Percentiles rank a stretch among this genome's conserved stretches.
Evolutionary conservation across 768 basidiomycete genomes (phyloP).

Genomic region (Lactarius sanguifluus): DNA sequence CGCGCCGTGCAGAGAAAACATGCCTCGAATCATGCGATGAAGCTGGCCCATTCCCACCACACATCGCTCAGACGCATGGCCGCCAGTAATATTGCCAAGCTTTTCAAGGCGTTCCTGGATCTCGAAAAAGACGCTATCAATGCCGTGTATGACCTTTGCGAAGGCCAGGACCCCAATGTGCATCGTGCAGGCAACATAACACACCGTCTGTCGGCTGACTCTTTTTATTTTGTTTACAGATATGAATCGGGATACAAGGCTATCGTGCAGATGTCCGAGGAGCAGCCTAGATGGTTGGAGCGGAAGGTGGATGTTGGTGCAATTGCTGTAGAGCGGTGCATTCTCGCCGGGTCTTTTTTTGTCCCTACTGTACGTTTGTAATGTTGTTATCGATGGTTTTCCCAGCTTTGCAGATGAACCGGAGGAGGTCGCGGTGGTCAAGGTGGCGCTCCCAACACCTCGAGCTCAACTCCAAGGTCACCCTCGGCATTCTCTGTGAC

Average conservation of each 20-base stretch:
- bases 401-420: conserved; percentile 48
- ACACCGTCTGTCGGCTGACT: not conserved
- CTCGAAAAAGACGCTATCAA: conserved; percentile 75
- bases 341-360: conserved; percentile 40
- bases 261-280: conserved; percentile 50
- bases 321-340: conserved; percentile 72
- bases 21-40: conserved; percentile 47
- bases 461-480: conserved; percentile 59
- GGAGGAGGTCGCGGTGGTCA: conserved; percentile 61
- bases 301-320: conserved; percentile 72
- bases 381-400: not conserved
- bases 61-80: conserved; percentile 54
- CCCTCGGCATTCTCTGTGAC: conserved; percentile 67
- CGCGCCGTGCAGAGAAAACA: conserved; percentile 46
- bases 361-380: not conserved
- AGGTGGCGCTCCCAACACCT: conserved; percentile 62
- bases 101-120: conserved; percentile 67
- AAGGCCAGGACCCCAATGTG: conserved; percentile 60
- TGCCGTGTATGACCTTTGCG: conserved; percentile 76
- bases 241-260: conserved; percentile 71
- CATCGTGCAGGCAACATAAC: conserved; percentile 14
- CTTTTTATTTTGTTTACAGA: conserved; percentile 39
- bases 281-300: conserved; percentile 58
- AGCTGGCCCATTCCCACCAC: no score
- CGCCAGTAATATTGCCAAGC: conserved; percentile 53